Evolutionary conservation across 2,329 filamentous ascomycete species (phyloP), one percentile per base, ranked within the genome.

Genomic region (Aspergillus quadricinctus): DNA sequence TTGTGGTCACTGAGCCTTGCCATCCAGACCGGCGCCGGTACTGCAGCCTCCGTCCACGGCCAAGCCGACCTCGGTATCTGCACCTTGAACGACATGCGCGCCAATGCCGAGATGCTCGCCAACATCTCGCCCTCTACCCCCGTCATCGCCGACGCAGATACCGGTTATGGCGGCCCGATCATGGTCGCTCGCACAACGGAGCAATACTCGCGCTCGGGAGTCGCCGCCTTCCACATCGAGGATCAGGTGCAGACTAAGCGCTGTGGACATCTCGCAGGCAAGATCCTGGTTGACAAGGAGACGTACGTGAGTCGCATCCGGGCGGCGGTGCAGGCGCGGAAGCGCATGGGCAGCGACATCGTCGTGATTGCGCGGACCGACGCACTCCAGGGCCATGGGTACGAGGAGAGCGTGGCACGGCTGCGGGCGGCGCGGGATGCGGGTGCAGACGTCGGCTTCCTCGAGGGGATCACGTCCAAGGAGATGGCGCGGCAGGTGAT

Each of bases 201-300:
- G 25, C 72, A 78, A 50, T 83, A 83, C 67, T 77, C 78, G 25
- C 77, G 78, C 49, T 75, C 80, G 3, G 81, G 81, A 25, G 78
- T 84, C 2, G 82, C 82, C 1, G 82, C 75, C 9, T 74, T 84
- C 48, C 82, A 84, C 64, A 77, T 84, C 61, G 82, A 85, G 67
- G 82, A 84, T 66, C 80, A 84, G 65, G 76, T 83, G 7, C 72
- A 74, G 57, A 74, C 70, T 17, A 77, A 77, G 55, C 69, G 73
- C 19, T 77, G 75, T 56, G 74, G 75, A 1, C 73, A 77, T 52
- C 68, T 77, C 0, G 68, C 64, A 2, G 74, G 73, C 40, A 77
- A 77, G 59, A 65, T 72, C 40, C 68, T 77, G 8, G 74, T 76
- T 25, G 70, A 71, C 48, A 60, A 54, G 0, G 64, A 66, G 1